phyloP scores from a whole-genome alignment of 495 filamentous ascomycete species.

The Evernia prunastri region DNA sequence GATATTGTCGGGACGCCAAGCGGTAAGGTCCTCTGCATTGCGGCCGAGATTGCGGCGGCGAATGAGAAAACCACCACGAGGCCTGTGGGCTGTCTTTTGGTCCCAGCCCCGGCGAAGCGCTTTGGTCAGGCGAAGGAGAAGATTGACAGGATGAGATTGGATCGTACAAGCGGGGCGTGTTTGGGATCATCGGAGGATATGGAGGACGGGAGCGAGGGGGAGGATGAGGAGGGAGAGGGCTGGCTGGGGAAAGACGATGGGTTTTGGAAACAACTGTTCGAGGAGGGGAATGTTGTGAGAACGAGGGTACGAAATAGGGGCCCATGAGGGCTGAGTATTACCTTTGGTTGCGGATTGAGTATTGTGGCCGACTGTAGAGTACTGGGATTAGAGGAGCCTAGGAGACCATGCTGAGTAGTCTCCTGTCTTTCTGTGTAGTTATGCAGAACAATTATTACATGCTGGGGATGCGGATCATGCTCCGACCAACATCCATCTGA shows the following conservation, averaged over 20 bases:
- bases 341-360: too few species aligned
- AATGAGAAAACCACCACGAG: background rate
- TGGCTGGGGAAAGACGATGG: background rate
- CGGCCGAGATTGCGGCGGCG: conserved; percentile 2
- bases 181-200: background rate
- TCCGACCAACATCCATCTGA: too few species aligned
- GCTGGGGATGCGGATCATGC: too few species aligned
- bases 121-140: background rate
- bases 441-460: too few species aligned
- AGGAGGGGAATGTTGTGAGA: background rate
- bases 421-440: too few species aligned
- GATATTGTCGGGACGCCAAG: background rate
- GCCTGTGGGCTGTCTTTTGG: background rate
- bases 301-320: background rate
- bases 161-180: background rate
- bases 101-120: background rate
- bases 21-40: background rate
- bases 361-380: too few species aligned
- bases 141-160: background rate
- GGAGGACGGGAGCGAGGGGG: background rate
- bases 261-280: background rate
- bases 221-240: background rate
- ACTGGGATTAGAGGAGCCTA: too few species aligned
- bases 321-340: too few species aligned
- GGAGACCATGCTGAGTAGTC: too few species aligned